phyloP scores from a whole-genome alignment of 345 rosid genomes.

The Boechera retrofracta region DNA sequence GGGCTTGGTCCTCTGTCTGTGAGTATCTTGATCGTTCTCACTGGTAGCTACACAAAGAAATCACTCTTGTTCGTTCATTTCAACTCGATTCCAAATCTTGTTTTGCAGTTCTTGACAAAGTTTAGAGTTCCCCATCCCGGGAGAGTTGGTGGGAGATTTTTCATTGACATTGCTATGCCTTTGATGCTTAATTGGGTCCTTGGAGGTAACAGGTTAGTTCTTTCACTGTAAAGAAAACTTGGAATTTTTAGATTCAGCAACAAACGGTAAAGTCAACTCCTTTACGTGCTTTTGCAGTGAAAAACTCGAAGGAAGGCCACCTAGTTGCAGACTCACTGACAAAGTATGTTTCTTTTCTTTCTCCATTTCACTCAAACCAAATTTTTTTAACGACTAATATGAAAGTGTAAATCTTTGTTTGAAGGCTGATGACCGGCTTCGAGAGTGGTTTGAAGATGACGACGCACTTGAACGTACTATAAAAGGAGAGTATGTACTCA shows the following conservation, averaged over 20 bases:
- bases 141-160: conserved; percentile 84
- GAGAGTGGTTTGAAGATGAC: conserved; percentile 58
- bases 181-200: conserved; percentile 88
- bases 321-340: conserved; percentile 83
- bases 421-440: conserved; percentile 51
- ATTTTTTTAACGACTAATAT: not conserved
- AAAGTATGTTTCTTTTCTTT: conserved; percentile 52
- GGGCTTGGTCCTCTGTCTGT: conserved; percentile 96
- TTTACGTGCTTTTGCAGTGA: conserved; percentile 53
- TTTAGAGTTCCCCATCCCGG: conserved; percentile 91
- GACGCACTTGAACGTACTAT: conserved; percentile 85
- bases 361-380: not conserved
- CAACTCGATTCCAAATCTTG: conserved; percentile 10
- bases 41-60: not conserved
- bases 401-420: conserved; percentile 12
- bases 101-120: conserved; percentile 77
- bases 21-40: conserved; percentile 37
- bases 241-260: not conserved
- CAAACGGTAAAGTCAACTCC: not conserved
- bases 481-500: conserved; percentile 72
- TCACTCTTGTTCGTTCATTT: not conserved
- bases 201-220: conserved; percentile 86
- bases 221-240: not conserved
- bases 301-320: conserved; percentile 81
- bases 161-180: conserved; percentile 80